Percentiles rank a stretch among this genome's conserved stretches.
phyloP scores from a whole-genome alignment of 805 yeast species.

The Hanseniaspora thailandica region DNA sequence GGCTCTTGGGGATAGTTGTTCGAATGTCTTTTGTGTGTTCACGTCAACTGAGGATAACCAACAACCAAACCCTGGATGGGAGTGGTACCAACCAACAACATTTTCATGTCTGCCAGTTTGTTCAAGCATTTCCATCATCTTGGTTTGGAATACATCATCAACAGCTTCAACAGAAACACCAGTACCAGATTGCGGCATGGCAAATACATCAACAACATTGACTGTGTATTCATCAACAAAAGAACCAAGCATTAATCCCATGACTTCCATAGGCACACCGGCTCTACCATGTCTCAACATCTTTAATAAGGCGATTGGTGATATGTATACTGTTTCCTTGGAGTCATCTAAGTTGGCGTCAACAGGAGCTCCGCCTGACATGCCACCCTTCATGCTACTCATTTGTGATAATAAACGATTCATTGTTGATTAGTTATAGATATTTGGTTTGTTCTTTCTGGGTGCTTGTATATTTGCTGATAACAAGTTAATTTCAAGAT shows the following conservation, averaged over 20 bases:
- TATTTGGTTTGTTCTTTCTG: not conserved
- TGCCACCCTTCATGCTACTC: slow-evolving; percentile 32
- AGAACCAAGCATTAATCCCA: slow-evolving; percentile 98
- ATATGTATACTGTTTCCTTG: slow-evolving; percentile 90
- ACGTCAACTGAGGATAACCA: slow-evolving; percentile 98
- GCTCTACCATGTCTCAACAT: slow-evolving; percentile 97
- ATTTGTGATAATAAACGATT: slow-evolving; percentile 35
- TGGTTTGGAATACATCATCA: slow-evolving; percentile 96
- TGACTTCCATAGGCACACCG: slow-evolving; percentile 76
- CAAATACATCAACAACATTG: slow-evolving; percentile 94
- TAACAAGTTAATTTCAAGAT: no score
- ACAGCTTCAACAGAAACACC: slow-evolving; percentile 99
- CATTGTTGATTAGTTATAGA: slow-evolving; percentile 22
- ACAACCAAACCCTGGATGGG: slow-evolving; percentile 99
- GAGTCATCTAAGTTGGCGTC: slow-evolving; percentile 86
- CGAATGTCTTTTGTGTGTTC: slow-evolving; percentile 94
- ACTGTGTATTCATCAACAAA: slow-evolving; percentile 95
- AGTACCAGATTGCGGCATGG: slow-evolving; percentile 98
- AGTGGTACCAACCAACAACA: slow-evolving; percentile 99
- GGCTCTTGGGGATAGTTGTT: slow-evolving; percentile 86
- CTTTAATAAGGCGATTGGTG: slow-evolving; percentile 85
- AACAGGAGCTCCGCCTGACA: slow-evolving; percentile 35
- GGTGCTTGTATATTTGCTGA: not conserved
- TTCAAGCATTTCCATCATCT: slow-evolving; percentile 98
- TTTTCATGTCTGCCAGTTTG: slow-evolving; percentile 98